Evolutionary conservation across 129 eudicot genomes (phyloP).

Genomic region (Escallonia rubra): DNA sequence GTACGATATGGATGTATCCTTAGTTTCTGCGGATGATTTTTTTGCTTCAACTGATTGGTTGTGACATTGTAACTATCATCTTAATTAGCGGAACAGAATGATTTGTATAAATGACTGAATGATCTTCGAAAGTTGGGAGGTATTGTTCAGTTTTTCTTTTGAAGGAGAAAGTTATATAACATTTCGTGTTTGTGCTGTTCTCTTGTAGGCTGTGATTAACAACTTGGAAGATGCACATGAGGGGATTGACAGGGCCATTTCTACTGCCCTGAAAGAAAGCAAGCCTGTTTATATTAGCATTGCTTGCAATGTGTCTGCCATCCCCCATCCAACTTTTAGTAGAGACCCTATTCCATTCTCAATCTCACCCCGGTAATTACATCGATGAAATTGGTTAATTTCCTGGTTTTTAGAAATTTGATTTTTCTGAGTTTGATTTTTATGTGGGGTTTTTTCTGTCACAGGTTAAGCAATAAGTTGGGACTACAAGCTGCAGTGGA

Average conservation of each 20-base stretch:
- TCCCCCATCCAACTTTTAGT: conserved; percentile 59
- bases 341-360: conserved; percentile 54
- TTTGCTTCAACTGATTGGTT: no score
- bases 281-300: conserved; percentile 66
- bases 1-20: no score
- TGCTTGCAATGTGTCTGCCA: conserved; percentile 49
- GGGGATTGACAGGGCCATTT: conserved; percentile 44
- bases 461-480: conserved; percentile 37
- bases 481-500: conserved; percentile 55
- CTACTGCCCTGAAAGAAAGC: conserved; percentile 54
- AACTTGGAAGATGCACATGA: conserved; percentile 64
- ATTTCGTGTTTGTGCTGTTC: not conserved
- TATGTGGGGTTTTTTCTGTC: not conserved
- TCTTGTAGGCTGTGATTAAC: conserved; percentile 48
- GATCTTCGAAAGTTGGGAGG: not conserved
- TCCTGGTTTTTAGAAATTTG: not conserved
- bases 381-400: not conserved
- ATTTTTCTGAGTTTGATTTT: no score
- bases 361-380: conserved; percentile 28
- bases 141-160: not conserved
- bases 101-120: no score
- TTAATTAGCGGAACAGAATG: no score
- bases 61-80: no score
- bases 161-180: no score
- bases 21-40: no score